Evolutionary conservation across 257 asterid genomes (phyloP), one percentile per base, ranked within the genome.

Genomic region (Gentiana macrophylla): DNA sequence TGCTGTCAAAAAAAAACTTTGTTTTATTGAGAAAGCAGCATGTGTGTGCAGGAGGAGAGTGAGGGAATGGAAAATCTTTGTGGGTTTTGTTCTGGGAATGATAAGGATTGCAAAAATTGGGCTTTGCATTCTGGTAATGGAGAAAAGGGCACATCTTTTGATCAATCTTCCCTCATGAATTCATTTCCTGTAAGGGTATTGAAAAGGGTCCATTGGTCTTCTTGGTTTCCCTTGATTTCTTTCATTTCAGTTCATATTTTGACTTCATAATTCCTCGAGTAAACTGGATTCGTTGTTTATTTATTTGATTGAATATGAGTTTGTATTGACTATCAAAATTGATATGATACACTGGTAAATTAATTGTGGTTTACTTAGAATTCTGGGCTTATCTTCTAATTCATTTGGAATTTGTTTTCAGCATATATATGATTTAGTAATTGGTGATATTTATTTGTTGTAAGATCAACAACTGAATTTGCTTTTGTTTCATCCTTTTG

Each of bases 41-140:
- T 85, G 97, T 79, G 95, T 58, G 79, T 85, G 52, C 91, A 80
- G 71, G 97, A 81, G 61, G 83, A 71, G 56, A 69, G 60, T 37
- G 84, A 77, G 10, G 84, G 63, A 58, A 78, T 74, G 80, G 88
- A 83, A 15, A 79, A 71, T 52, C 55, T 74, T 65, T 79, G 61
- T 45, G 77, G 61, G 38, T 64, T 84, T 48, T 71, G 76, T 12
- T 76, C 82, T 4, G 67, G 57, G 37, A 75, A 59, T 49, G 71
- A 70, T 61, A 64, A 74, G 38, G 70, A 70, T 67, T 50, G 56
- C 51, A 75, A 71, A 71, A 36, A 69, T 68, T 61, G 68, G 66
- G 48, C 82, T 57, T 74, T 76, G 60, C 74, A 66, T 67, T 61
- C 88, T 53, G 63, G 55, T 50, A 65, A 52, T 55, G 54, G 56